Evolutionary conservation across 1,284 basidiomycete species (phyloP), one percentile per base, ranked within the genome.

Genomic region (Singerocomus inundabilis): DNA sequence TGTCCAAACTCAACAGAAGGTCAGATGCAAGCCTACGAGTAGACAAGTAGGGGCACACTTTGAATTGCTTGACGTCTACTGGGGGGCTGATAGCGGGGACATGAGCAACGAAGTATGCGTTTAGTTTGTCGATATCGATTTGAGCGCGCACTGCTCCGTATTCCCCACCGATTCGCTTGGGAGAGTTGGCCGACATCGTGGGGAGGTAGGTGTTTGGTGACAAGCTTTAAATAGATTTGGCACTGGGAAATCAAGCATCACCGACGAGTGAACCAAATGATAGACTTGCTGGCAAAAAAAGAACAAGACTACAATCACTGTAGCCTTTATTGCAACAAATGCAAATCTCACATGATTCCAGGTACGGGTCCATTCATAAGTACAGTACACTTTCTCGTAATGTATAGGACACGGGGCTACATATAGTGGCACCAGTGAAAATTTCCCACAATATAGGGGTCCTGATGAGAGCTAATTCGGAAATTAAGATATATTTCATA

Each of bases 31-130:
- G 13, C 18, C 4, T 26, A 10, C 29, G 10, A 0, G 36, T 21
- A 29, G 24, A 38, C 25, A 33, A 35, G 18, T 7, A 36, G 3
- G 26, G 36, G 75, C 82, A 51, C 66, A 91, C 91, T 70, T 91
- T 91, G 75, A 98, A 98, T 70, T 98, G 95, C 73, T 95, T 90
- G 26, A 96, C 82, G 18, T 76, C 72, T 8, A 96, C 81, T 0
- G 93, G 91, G 1, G 81, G 70, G 29, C 71, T 70, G 52, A 95
- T 79, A 0, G 70, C 73, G 7, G 75, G 66, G 2, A 90, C 81
- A 58, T 81, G 69, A 51, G 72, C 66, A 46, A 71, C 61, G 50
- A 97, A 79, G 66, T 92, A 97, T 12, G 67, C 67, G 54, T 88
- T 85, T 49, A 95, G 76, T 46, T 71, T 79, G 30, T 72, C 73